Percentiles rank a stretch among this genome's conserved stretches.
These are phyloP conservation scores for Arthromyces matolae DNA, from an alignment of 768 basidiomycete genomes.

Conservation along the genomic window DNA sequence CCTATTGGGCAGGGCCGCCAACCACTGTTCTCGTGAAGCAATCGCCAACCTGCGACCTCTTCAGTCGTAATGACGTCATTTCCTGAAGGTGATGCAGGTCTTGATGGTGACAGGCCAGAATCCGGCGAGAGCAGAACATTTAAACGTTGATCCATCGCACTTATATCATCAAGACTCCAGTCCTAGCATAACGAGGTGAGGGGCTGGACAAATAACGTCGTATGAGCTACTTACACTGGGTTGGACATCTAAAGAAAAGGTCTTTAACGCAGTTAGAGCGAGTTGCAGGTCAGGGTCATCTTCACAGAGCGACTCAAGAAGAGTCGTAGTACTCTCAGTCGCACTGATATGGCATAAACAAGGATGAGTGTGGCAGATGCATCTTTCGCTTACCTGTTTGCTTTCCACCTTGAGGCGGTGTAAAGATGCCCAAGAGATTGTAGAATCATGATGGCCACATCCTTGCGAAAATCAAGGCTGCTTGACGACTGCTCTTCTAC, in stretches of 20 bases:
- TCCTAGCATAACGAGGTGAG: conserved; percentile 25
- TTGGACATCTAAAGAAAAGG: conserved; percentile 12
- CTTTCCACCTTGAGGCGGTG: conserved; percentile 14
- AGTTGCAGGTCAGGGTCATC: conserved; percentile 32
- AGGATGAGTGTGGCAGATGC: not conserved
- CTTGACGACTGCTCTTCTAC: conserved; percentile 24
- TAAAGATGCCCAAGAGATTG: conserved; percentile 42
- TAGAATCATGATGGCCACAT: conserved; percentile 42
- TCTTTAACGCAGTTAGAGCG: conserved; percentile 21
- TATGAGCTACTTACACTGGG: conserved; percentile 16
- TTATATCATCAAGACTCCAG: conserved; percentile 50
- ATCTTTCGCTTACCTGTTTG: conserved; percentile 31
- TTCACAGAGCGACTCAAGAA: conserved; percentile 40
- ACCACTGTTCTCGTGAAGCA: conserved; percentile 34
- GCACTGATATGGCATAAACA: conserved; percentile 13
- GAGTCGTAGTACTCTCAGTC: conserved; percentile 22
- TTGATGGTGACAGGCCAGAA: conserved; percentile 7
- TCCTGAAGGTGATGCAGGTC: not conserved
- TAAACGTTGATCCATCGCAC: conserved; percentile 55
- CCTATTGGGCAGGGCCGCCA: conserved; percentile 76
- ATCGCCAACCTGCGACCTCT: conserved; percentile 48
- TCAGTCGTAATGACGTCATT: not conserved
- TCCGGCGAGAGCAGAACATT: conserved; percentile 27
- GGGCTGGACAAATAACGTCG: conserved; percentile 5
- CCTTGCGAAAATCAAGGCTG: conserved; percentile 41